These are phyloP conservation scores for Hypoxylon sp. DNA, from an alignment of 2,329 filamentous ascomycete genomes.

Conservation along the genomic window DNA sequence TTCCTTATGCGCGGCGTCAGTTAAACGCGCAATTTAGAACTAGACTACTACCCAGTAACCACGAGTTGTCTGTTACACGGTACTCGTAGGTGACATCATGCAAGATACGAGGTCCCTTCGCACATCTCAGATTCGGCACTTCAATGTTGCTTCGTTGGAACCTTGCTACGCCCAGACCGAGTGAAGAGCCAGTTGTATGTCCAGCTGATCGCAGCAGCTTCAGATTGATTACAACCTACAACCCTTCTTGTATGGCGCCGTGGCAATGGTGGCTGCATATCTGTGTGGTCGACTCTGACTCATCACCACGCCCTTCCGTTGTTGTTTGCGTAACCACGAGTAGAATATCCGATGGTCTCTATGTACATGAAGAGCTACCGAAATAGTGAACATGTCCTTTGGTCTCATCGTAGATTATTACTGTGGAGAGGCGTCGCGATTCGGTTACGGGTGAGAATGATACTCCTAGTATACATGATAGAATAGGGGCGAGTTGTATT, in stretches of 20 bases:
- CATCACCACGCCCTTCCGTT: constrained; percentile 24
- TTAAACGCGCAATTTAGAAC: constrained; percentile 25
- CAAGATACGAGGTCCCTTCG: constrained; percentile 37
- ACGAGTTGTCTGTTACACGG: constrained; percentile 16
- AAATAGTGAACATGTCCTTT: constrained; percentile 12
- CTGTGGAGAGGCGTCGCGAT: not conserved
- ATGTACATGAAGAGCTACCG: constrained; percentile 9
- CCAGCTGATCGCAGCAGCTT: constrained; percentile 36
- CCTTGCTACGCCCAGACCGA: constrained; percentile 27
- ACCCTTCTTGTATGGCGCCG: constrained; percentile 21
- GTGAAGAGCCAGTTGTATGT: constrained; percentile 9
- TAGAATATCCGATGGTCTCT: not conserved
- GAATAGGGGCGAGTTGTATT: constrained; percentile 16
- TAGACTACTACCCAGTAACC: constrained; percentile 23
- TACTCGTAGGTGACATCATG: constrained; percentile 39
- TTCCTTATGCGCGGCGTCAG: constrained; percentile 19
- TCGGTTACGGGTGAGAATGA: not conserved
- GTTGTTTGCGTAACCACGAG: constrained; percentile 22
- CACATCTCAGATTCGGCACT: constrained; percentile 41
- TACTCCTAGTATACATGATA: not conserved
- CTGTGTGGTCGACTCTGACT: constrained; percentile 21
- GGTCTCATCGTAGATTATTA: not conserved
- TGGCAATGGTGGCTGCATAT: constrained; percentile 33
- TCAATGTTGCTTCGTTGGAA: constrained; percentile 38
- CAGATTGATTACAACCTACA: constrained; percentile 38